phyloP scores from a whole-genome alignment of 129 eudicot species.

The Glebionis coronaria region DNA sequence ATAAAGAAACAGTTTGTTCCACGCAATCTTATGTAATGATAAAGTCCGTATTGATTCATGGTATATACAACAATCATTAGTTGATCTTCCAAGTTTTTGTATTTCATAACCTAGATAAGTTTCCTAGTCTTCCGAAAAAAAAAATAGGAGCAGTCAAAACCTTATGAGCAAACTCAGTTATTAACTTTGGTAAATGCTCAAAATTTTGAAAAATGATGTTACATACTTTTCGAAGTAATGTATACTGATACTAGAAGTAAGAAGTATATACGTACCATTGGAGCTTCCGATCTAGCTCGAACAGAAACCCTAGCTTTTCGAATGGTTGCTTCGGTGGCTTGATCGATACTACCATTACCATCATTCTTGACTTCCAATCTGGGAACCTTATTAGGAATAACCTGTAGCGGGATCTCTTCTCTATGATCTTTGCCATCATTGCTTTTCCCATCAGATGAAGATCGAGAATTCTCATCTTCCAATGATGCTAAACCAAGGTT shows the following conservation, averaged over 20 bases:
- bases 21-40: background rate
- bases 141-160: too few relatives aligned
- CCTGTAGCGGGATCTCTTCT: conserved; percentile 38
- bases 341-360: conserved; percentile 37
- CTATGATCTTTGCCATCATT: conserved; percentile 25
- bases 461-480: conserved; percentile 38
- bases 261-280: conserved; percentile 47
- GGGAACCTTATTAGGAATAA: conserved; percentile 39
- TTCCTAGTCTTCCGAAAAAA: too few relatives aligned
- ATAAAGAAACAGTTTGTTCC: background rate
- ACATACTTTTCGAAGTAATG: too few relatives aligned
- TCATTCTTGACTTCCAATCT: conserved; percentile 26
- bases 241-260: background rate
- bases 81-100: too few relatives aligned
- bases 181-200: too few relatives aligned
- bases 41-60: background rate
- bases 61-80: background rate
- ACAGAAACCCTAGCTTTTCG: conserved; percentile 86
- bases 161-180: too few relatives aligned
- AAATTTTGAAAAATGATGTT: too few relatives aligned
- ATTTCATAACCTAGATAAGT: too few relatives aligned
- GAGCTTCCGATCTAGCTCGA: conserved; percentile 78
- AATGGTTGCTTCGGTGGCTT: conserved; percentile 70
- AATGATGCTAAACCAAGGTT: conserved; percentile 46
- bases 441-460: conserved; percentile 41